Base-by-base conservation (phyloP, 176 grass and related monocot genomes). In the Areca catechu region DNA sequence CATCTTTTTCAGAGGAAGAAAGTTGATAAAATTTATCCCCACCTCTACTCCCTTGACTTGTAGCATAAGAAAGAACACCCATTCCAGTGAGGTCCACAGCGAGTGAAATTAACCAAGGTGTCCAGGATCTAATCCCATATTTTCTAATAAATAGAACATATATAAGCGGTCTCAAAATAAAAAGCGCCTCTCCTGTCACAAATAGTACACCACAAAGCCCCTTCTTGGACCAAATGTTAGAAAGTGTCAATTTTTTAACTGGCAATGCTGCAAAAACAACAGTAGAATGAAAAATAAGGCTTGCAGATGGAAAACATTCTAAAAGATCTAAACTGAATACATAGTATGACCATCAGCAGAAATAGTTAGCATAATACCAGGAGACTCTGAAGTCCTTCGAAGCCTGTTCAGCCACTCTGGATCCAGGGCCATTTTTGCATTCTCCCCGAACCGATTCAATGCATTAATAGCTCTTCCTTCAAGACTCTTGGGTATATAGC, bases 111-210 rank as follows among this genome's bases (percentile, higher is more conserved):
- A 98, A 73, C 93, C 93, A 98, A 17, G 93, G 87, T 24, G 81
- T 85, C 93, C 93, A 98, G 16, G 93, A 92, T 82, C 24, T 88
- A 62, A 89, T 98, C 29, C 93, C 93, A 67, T 77, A 98, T 73
- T 77, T 98, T 69, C 81, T 90, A 20, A 98, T 89, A 56, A 98
- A 47, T 37, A 98, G 74, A 18, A 98, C 87, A 17, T 98, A 98
- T 20, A 89, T 62, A 34, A 98, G 74, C 56, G 93, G 93, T 76
- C 93, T 83, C 58, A 98, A 85, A 62, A 98, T 74, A 65, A 72
- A 86, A 65, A 89, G 74, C 15, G 73, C 78, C 74, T 98, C 93
- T 62, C 93, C 93, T 49, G 84, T 56, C 37, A 98, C 57, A 62
- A 82, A 92, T 73, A 92, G 74, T 19, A 78, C 81, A 70, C 81